phyloP scores from a whole-genome alignment of 345 rosid genomes.

The Lepidium sativum region DNA sequence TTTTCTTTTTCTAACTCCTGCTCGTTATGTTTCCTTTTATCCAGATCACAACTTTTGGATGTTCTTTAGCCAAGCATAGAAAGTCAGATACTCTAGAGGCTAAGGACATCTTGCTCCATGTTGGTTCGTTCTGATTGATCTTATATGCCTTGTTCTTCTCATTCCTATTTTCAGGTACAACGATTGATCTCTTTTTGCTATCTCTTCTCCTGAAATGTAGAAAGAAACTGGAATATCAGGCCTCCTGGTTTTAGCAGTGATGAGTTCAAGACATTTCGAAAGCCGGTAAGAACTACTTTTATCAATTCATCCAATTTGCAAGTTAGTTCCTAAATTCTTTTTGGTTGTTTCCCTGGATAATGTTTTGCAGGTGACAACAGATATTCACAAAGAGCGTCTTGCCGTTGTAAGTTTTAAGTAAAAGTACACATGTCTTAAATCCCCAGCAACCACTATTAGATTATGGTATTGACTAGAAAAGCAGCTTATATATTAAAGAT shows the following conservation, averaged over 20 bases:
- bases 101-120: slow-evolving; percentile 89
- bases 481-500: background rate
- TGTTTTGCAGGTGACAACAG: slow-evolving; percentile 56
- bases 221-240: slow-evolving; percentile 82
- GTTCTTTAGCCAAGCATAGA: slow-evolving; percentile 94
- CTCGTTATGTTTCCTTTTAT: slow-evolving; percentile 5
- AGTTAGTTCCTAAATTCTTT: background rate
- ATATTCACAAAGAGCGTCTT: slow-evolving; percentile 84
- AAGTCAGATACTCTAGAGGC: slow-evolving; percentile 91
- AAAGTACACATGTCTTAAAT: background rate
- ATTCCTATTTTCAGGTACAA: background rate
- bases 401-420: slow-evolving; percentile 49
- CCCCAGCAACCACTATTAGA: background rate
- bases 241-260: slow-evolving; percentile 89
- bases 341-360: slow-evolving; percentile 5
- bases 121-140: slow-evolving; percentile 51
- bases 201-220: slow-evolving; percentile 36
- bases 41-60: slow-evolving; percentile 90
- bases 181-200: background rate
- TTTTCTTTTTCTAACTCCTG: background rate
- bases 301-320: background rate
- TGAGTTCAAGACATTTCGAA: slow-evolving; percentile 80
- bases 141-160: background rate
- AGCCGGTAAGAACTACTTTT: slow-evolving; percentile 46
- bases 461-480: background rate